These are phyloP conservation scores for Cicer yamashitae DNA, from an alignment of 306 rosid species.

Conservation along the genomic window DNA sequence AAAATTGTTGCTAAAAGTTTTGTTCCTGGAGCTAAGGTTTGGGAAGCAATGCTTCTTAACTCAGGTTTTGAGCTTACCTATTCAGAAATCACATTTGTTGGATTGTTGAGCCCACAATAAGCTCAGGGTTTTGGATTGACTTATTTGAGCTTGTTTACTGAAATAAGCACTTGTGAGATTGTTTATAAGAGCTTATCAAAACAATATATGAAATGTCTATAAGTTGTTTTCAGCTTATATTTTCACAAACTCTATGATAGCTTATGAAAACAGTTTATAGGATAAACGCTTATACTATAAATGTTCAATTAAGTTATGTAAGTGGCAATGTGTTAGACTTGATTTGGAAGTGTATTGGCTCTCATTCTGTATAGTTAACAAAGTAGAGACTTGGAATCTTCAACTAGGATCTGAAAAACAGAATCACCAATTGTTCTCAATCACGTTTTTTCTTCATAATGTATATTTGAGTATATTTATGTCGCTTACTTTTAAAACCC, in stretches of 20 bases:
- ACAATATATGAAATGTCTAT: no score
- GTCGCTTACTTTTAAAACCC: no score
- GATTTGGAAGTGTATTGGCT: background rate
- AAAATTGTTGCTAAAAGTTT: slow-evolving; percentile 52
- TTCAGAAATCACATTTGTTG: slow-evolving; percentile 50
- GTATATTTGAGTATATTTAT: no score
- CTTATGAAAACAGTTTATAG: no score
- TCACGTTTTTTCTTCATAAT: no score
- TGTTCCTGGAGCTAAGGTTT: slow-evolving; percentile 59
- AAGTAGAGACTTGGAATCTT: background rate
- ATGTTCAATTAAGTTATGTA: background rate
- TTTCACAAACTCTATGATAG: no score
- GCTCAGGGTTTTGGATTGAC: background rate
- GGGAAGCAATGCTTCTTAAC: slow-evolving; percentile 66
- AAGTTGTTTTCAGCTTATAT: no score
- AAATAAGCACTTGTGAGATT: no score
- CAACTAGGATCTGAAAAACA: background rate
- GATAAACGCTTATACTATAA: no score
- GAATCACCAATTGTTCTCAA: background rate
- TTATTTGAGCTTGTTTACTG: no score
- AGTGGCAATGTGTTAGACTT: background rate
- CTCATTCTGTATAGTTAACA: background rate
- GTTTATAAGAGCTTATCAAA: no score
- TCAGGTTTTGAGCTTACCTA: slow-evolving; percentile 44
- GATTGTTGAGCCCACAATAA: slow-evolving; percentile 50